Base-by-base conservation (phyloP, 305 asterid genomes). In the Nicotiana rustica region DNA sequence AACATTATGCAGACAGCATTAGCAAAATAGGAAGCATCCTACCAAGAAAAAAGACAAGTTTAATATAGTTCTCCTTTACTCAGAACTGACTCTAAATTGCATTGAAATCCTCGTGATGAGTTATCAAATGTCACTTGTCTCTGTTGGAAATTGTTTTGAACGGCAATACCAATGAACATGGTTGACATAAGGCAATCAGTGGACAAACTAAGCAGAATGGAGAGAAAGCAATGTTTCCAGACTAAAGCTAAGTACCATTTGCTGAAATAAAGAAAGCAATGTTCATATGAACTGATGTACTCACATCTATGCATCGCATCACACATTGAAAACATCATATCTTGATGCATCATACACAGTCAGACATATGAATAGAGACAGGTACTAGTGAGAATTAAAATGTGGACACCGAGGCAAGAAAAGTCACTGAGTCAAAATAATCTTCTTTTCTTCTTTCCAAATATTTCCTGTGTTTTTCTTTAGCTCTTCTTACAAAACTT, bases 391-490 rank as follows among this genome's bases (percentile, higher is more conserved):
- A 14, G 41, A 47, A 49, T 7, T 52, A 52, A 75, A 75, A 25
- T 19, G 29, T 21, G 65, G 62, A 52, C 15, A 5, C 55, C 3
- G 64, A 52, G 64, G 65, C 47, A 75, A 75, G 44, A 15, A 7
- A 75, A 25, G 79, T 25, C 15, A 0, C 6, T 25, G 44, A 49
- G 79, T 52, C 65, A 75, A 75, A 75, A 52, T 25, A 41, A 75
- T 49, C 13, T 21, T 2, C 2, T 21, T 47, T 70, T 75, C 79
- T 75, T 75, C 65, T 75, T 52, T 75, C 80, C 47, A 75, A 29
- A 17, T 52, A 9, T 52, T 8, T 75, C 80, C 9, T 73, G 2
- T 38, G 3, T 25, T 73, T 73, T 49, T 33, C 64, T 52, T 75
- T 52, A 19, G 25, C 31, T 4, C 25, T 52, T 75, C 44, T 49